Evolutionary conservation across 345 rosid species (phyloP).

Genomic region (Aurinia saxatilis): DNA sequence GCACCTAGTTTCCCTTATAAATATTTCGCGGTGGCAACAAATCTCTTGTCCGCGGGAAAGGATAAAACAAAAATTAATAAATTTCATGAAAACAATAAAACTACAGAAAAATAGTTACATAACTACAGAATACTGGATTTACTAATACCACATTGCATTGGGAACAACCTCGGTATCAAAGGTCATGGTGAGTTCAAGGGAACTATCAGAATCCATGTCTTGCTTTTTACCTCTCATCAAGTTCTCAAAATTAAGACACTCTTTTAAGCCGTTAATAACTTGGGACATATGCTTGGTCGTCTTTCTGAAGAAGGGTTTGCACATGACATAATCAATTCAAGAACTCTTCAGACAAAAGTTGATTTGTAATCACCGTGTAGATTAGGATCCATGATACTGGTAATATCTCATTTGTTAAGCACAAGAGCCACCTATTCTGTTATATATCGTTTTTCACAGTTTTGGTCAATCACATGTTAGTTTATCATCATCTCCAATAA

Average conservation of each 20-base stretch:
- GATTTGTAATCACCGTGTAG: conserved; percentile 25
- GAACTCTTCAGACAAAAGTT: conserved; percentile 32
- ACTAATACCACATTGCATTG: not conserved
- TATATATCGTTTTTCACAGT: conserved; percentile 18
- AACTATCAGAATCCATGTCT: not conserved
- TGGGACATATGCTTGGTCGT: conserved; percentile 39
- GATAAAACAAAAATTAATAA: too few relatives aligned
- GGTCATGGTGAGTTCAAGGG: not conserved
- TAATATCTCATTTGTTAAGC: conserved; percentile 31
- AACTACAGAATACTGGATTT: too few relatives aligned
- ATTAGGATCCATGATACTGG: conserved; percentile 34
- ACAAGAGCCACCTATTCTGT: conserved; percentile 24
- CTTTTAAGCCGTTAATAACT: conserved; percentile 26
- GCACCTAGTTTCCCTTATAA: too few relatives aligned
- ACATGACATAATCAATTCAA: conserved; percentile 42
- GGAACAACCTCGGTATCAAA: not conserved
- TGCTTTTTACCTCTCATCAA: not conserved
- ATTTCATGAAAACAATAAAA: too few relatives aligned
- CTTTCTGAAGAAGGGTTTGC: conserved; percentile 9
- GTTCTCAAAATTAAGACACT: conserved; percentile 19
- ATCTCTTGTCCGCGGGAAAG: too few relatives aligned
- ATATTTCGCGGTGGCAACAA: too few relatives aligned
- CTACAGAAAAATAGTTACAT: too few relatives aligned
- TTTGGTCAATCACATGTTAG: conserved; percentile 21
- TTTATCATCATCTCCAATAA: conserved; percentile 45